Percentiles rank a stretch among this genome's conserved stretches.
phyloP scores from a whole-genome alignment of 2,329 filamentous ascomycete genomes.

The Elsinoe ampelina region DNA sequence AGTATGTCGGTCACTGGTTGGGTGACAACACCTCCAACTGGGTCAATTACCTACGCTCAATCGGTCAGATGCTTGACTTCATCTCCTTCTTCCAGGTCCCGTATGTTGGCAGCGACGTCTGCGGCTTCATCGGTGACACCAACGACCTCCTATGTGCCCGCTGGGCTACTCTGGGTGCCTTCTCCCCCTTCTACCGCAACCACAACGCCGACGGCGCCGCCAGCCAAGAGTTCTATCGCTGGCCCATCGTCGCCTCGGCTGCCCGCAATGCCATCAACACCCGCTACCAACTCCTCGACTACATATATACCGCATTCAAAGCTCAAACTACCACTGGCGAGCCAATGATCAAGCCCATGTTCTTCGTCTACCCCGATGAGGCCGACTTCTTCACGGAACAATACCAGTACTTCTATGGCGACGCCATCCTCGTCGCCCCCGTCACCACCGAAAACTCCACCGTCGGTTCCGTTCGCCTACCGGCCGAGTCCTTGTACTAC shows the following conservation, averaged over 20 bases:
- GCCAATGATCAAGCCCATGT: conserved; percentile 60
- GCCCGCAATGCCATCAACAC: conserved; percentile 60
- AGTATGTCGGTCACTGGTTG: conserved; percentile 51
- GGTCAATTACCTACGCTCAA: conserved; percentile 36
- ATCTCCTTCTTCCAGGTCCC: conserved; percentile 40
- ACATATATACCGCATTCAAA: conserved; percentile 65
- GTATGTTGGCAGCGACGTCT: conserved; percentile 54
- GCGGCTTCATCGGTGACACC: conserved; percentile 61
- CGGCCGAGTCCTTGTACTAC: conserved; percentile 47
- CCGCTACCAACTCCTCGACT: conserved; percentile 69
- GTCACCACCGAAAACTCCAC: conserved; percentile 45
- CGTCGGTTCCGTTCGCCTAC: conserved; percentile 47
- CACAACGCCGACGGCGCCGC: conserved; percentile 50
- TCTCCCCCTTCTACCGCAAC: conserved; percentile 67
- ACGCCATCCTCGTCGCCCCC: conserved; percentile 47
- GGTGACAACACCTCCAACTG: conserved; percentile 44
- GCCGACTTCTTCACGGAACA: conserved; percentile 43
- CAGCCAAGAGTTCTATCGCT: conserved; percentile 66
- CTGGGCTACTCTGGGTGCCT: conserved; percentile 66
- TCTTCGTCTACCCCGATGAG: conserved; percentile 59
- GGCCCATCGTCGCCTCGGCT: conserved; percentile 52
- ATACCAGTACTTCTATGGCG: conserved; percentile 52
- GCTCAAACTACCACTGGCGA: conserved; percentile 51
- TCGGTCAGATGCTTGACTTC: conserved; percentile 37
- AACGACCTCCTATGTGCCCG: conserved; percentile 62